phyloP scores from a whole-genome alignment of 768 basidiomycete genomes.

The Wakefieldia striispora region DNA sequence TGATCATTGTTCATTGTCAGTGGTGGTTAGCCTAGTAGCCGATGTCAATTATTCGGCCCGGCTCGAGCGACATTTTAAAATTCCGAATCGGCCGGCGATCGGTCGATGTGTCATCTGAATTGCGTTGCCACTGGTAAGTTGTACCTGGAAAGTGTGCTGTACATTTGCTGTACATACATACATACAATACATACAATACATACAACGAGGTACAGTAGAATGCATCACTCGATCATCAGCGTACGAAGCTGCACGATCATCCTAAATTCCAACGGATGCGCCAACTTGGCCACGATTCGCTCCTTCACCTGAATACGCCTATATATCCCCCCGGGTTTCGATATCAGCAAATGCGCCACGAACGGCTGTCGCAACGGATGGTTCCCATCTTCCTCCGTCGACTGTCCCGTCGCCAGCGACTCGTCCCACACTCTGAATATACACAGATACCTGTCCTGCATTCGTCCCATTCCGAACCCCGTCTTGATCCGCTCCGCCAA shows the following conservation, averaged over 20 bases:
- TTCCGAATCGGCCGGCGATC: too few relatives aligned
- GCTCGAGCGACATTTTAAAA: too few relatives aligned
- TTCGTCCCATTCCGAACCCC: constrained; percentile 15
- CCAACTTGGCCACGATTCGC: constrained; percentile 22
- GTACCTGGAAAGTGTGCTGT: too few relatives aligned
- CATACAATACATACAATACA: too few relatives aligned
- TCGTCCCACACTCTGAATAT: constrained; percentile 22
- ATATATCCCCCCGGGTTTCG: constrained; percentile 16
- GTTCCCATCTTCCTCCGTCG: constrained; percentile 4
- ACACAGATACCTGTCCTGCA: constrained; percentile 14
- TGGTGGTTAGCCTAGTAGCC: too few relatives aligned
- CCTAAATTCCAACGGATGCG: constrained; percentile 10
- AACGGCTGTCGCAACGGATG: constrained; percentile 22
- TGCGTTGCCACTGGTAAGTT: too few relatives aligned
- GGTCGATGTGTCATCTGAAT: too few relatives aligned
- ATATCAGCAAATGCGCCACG: constrained; percentile 17
- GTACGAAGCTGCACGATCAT: constrained; percentile 16
- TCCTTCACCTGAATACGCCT: constrained; percentile 16
- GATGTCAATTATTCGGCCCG: too few relatives aligned
- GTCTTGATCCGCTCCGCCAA: constrained; percentile 19
- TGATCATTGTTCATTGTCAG: too few relatives aligned
- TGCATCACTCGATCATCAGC: constrained; percentile 18
- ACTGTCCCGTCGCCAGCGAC: constrained; percentile 11
- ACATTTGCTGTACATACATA: too few relatives aligned
- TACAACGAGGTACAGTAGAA: too few relatives aligned